Evolutionary conservation across 345 rosid genomes (phyloP).

Genomic region (Reutealis trisperma): DNA sequence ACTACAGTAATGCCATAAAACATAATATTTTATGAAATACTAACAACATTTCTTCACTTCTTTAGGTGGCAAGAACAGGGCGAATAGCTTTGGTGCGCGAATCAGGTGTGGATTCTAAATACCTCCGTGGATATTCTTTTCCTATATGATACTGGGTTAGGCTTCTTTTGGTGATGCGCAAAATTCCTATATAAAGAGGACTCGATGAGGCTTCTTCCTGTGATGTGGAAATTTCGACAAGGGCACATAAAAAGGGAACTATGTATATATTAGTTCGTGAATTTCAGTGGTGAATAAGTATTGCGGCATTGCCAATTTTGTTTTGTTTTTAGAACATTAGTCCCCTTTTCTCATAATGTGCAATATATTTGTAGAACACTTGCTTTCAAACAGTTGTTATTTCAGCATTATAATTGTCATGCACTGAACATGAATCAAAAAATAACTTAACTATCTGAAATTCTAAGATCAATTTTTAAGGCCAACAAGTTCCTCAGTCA

Average conservation of each 20-base stretch:
- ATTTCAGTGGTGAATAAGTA: neutral
- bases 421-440: too few relatives aligned
- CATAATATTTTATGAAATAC: too few relatives aligned
- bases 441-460: too few relatives aligned
- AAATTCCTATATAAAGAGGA: neutral
- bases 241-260: neutral
- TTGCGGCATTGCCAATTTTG: neutral
- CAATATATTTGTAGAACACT: too few relatives aligned
- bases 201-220: neutral
- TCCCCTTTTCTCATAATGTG: neutral
- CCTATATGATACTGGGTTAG: conserved; percentile 38
- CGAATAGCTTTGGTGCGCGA: conserved; percentile 85
- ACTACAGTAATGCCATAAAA: neutral
- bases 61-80: conserved; percentile 90
- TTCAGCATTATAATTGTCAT: too few relatives aligned
- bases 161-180: neutral
- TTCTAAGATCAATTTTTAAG: too few relatives aligned
- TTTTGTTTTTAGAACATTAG: neutral
- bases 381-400: too few relatives aligned
- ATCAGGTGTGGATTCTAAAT: conserved; percentile 85
- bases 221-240: neutral
- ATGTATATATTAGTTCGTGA: neutral
- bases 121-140: conserved; percentile 84
- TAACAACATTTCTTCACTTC: neutral
- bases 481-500: too few relatives aligned